These are phyloP conservation scores for Rhizophlyctis rosea DNA, from an alignment of 192 early-diverging fungal species.

Conservation along the genomic window DNA sequence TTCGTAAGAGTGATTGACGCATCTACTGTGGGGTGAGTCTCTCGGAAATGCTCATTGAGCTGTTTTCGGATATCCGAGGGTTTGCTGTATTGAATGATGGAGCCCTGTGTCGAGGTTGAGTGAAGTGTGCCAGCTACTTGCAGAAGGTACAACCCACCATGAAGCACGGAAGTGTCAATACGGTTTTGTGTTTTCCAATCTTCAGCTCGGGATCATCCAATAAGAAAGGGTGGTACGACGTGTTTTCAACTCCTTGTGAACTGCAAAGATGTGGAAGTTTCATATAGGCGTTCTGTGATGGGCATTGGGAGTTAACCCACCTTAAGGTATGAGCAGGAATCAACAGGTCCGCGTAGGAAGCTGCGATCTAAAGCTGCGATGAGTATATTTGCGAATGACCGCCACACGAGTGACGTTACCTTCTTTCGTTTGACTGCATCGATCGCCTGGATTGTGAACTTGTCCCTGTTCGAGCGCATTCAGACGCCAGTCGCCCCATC, in stretches of 20 bases:
- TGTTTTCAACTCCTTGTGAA: slow-evolving; percentile 26
- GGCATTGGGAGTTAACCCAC: background rate
- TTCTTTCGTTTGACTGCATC: slow-evolving; percentile 36
- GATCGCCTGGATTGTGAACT: slow-evolving; percentile 21
- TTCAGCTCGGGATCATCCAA: slow-evolving; percentile 86
- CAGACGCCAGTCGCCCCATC: background rate
- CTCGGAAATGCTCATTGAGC: slow-evolving; percentile 80
- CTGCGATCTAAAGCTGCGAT: background rate
- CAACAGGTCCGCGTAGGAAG: slow-evolving; percentile 20
- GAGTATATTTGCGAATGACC: background rate
- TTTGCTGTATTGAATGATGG: slow-evolving; percentile 77
- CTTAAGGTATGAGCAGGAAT: slow-evolving; percentile 16
- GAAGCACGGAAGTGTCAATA: slow-evolving; percentile 76
- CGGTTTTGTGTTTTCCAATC: slow-evolving; percentile 72
- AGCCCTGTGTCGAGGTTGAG: slow-evolving; percentile 51
- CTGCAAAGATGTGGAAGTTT: slow-evolving; percentile 9
- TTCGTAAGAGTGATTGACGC: slow-evolving; percentile 80
- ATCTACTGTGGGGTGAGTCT: slow-evolving; percentile 77
- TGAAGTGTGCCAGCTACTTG: background rate
- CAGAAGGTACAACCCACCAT: slow-evolving; percentile 49
- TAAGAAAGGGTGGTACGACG: slow-evolving; percentile 73
- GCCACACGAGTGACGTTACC: slow-evolving; percentile 25
- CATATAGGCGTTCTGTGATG: background rate
- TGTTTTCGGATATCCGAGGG: slow-evolving; percentile 84
- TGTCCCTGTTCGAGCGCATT: slow-evolving; percentile 15